Percentiles rank a stretch among this genome's conserved stretches.
phyloP scores from a whole-genome alignment of 306 rosid genomes.

The Malus fusca region DNA sequence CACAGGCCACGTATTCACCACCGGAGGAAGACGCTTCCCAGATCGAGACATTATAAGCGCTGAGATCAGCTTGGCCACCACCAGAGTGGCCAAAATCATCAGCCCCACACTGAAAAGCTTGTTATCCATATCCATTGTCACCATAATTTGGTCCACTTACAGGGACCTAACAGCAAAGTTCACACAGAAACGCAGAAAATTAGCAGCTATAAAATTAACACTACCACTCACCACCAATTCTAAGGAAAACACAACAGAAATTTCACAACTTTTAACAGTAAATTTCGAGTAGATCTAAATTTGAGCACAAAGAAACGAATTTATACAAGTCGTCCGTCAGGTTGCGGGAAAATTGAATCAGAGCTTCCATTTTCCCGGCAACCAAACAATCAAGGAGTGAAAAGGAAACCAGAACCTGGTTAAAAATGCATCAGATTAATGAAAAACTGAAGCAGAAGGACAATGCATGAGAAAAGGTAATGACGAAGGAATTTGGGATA shows the following conservation, averaged over 20 bases:
- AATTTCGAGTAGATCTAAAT: background rate
- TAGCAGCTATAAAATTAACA: background rate
- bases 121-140: conserved; percentile 28
- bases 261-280: background rate
- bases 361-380: background rate
- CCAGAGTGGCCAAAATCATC: conserved; percentile 52
- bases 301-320: background rate
- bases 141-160: background rate
- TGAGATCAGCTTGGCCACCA: conserved; percentile 54
- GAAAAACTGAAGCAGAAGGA: background rate
- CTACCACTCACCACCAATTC: background rate
- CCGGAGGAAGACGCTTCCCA: conserved; percentile 53
- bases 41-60: conserved; percentile 52
- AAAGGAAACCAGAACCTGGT: background rate
- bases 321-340: background rate
- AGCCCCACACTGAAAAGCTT: conserved; percentile 41
- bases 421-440: background rate
- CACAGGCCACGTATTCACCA: conserved; percentile 43
- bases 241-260: background rate
- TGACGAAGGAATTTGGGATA: background rate
- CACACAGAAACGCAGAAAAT: background rate
- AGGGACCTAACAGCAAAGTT: background rate
- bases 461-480: background rate
- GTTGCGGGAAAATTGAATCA: background rate
- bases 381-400: background rate